phyloP scores from a whole-genome alignment of 176 grass and related monocot genomes.

The Cenchrus fungigraminus region DNA sequence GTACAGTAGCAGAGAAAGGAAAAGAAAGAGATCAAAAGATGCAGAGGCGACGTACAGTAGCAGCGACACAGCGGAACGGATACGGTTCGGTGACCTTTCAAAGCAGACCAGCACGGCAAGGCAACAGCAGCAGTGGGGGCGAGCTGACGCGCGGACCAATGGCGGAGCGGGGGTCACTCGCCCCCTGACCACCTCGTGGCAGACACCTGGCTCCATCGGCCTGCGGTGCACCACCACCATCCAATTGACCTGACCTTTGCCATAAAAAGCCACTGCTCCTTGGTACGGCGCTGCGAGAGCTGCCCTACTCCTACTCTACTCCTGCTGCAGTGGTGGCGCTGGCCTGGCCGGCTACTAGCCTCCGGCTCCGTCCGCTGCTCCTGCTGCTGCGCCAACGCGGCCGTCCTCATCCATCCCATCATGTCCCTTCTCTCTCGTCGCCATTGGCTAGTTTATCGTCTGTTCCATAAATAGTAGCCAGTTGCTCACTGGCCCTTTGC shows the following conservation, averaged over 20 bases:
- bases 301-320: not conserved
- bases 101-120: not conserved
- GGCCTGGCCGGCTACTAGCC: not conserved
- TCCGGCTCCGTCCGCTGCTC: not conserved
- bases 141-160: conserved; percentile 40
- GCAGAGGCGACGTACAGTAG: not conserved
- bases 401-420: not conserved
- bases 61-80: not conserved
- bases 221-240: not conserved
- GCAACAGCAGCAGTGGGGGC: not conserved
- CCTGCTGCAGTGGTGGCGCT: not conserved
- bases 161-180: not conserved
- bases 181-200: conserved; percentile 25
- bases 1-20: not conserved
- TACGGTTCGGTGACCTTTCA: conserved; percentile 4
- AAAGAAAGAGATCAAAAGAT: not conserved
- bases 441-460: conserved; percentile 6
- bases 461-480: conserved; percentile 51
- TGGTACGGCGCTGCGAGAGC: not conserved
- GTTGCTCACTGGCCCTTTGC: conserved; percentile 38
- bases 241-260: not conserved
- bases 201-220: conserved; percentile 38
- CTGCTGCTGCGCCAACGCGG: not conserved
- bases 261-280: conserved; percentile 29
- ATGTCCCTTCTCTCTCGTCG: not conserved